Base-by-base conservation (phyloP, 78 protist genomes). In the Ministeria vibrans region DNA sequence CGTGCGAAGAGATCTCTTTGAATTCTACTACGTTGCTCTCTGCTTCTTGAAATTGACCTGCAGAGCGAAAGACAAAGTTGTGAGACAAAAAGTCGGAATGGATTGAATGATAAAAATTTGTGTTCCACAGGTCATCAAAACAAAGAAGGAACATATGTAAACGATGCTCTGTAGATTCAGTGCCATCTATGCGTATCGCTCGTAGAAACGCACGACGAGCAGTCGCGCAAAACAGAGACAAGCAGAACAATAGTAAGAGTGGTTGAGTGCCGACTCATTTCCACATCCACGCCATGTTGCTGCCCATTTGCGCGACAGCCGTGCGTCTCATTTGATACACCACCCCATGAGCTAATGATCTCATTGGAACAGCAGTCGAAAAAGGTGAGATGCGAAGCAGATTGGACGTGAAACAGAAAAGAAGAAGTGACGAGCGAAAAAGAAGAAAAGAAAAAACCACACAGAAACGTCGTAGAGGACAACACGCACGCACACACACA, bases 1-100 rank as follows among this genome's bases (percentile, higher is more conserved):
- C 9, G 55, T 15, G 15, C 55, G 15, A 59, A 59, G 32, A 59
- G 32, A 59, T 23, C 55, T 49, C 55, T 49, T 49, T 49, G n/a
- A 49, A 49, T 15, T 15, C 55, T 15, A 20, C 55, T 49, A 9
- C 55, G n/a, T 20, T 15, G n/a, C 55, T 49, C 55, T 49, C 55
- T 15, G 9, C 55, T 49, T n/a, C n/a, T n/a, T n/a, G 18, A 64
- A 75, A 75, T 45, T 75, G 79, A 20, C 79, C 79, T 75, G 53
- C 34, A 72, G 18, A 27, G 32, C 36, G 39, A 32, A 68, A 11
- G 73, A 11, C 36, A 13, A 36, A n/a, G 68, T 83, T 55, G 80
- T 86, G 83, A 43, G 61, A 45, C 4, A 53, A 75, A 25, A 15
- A 25, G 78, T 75, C 13, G 18, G 45, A 20, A 32, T 75, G 20